Evolutionary conservation across 1,139 yeast species (phyloP).

Genomic region (Geotrichum reessii): DNA sequence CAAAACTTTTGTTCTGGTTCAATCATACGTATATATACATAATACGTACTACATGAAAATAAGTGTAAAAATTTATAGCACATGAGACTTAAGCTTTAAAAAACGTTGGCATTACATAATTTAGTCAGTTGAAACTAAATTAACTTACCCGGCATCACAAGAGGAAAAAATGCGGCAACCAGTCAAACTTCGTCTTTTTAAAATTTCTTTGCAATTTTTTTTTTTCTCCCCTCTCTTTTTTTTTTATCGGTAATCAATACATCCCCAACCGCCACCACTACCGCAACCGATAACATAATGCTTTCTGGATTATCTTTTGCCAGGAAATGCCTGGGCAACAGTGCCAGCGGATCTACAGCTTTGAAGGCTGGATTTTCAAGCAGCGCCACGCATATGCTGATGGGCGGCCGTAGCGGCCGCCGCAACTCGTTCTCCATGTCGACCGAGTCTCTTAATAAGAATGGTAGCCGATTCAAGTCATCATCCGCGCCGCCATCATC

Average conservation of each 20-base stretch:
- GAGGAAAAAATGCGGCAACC: background rate
- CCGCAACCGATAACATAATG: slow-evolving; percentile 1
- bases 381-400: background rate
- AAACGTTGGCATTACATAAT: no score
- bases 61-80: no score
- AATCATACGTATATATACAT: no score
- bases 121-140: no score
- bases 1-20: no score
- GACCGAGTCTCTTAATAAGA: slow-evolving; percentile 4
- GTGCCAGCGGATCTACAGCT: slow-evolving; percentile 1
- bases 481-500: slow-evolving; percentile 20
- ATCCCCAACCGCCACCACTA: background rate
- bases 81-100: background rate
- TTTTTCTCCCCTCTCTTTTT: background rate
- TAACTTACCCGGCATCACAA: background rate
- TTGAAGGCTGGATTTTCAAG: slow-evolving; percentile 5
- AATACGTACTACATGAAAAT: no score
- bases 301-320: slow-evolving; percentile 9
- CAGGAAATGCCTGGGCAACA: slow-evolving; percentile 2
- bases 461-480: slow-evolving; percentile 14
- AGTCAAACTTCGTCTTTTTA: slow-evolving; percentile 2
- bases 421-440: slow-evolving; percentile 16
- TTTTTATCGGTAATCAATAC: background rate
- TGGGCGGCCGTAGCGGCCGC: slow-evolving; percentile 9
- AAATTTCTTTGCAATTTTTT: background rate